Percentiles rank a stretch among this genome's conserved stretches.
Evolutionary conservation across 345 rosid species (phyloP).

Genomic region (Ricinus communis): DNA sequence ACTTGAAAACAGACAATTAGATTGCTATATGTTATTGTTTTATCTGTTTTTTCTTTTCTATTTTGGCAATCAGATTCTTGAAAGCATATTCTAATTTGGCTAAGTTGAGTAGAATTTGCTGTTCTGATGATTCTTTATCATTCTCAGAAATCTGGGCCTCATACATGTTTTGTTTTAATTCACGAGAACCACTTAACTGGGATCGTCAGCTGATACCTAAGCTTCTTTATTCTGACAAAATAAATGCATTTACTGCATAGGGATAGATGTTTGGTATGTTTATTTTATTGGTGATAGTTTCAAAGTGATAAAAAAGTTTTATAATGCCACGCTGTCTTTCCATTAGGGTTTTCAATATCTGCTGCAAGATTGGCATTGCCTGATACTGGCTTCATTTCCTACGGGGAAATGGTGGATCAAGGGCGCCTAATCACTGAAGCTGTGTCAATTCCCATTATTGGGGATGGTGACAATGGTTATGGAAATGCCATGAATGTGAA

Average conservation of each 20-base stretch:
- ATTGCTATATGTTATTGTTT: background rate
- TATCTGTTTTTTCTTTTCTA: background rate
- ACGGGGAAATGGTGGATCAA: conserved; percentile 92
- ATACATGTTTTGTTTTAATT: background rate
- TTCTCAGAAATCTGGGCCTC: background rate
- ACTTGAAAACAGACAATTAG: no score
- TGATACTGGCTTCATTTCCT: conserved; percentile 69
- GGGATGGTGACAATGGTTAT: conserved; percentile 82
- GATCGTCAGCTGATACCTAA: background rate
- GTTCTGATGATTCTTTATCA: background rate
- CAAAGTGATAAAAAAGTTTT: background rate
- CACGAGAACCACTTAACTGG: background rate
- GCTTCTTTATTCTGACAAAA: background rate
- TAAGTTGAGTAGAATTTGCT: background rate
- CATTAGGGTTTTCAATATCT: conserved; percentile 77
- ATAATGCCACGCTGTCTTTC: conserved; percentile 14
- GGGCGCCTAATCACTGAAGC: conserved; percentile 75
- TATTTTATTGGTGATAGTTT: background rate
- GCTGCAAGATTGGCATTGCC: conserved; percentile 77
- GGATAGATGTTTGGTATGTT: background rate
- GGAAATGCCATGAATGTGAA: conserved; percentile 87
- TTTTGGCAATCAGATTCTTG: background rate
- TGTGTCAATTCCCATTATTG: conserved; percentile 75
- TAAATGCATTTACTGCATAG: background rate
- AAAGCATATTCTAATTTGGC: background rate